Evolutionary conservation across 164 flowering plant species (phyloP).

Genomic region (Nymphaea colorata): DNA sequence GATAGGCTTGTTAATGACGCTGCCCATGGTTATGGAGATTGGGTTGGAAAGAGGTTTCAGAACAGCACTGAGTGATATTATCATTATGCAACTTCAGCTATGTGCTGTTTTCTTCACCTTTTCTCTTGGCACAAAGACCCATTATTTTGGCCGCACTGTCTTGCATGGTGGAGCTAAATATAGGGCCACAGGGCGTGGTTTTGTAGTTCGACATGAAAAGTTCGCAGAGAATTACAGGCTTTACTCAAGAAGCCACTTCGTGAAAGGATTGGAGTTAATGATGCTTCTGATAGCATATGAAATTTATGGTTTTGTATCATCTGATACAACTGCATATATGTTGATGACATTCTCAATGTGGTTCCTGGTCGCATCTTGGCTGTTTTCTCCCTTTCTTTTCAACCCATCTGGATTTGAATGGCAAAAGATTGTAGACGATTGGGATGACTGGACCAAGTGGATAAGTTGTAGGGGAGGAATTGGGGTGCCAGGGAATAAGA

Average conservation of each 20-base stretch:
- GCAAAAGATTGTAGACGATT: slow-evolving; percentile 97
- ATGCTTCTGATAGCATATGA: slow-evolving; percentile 56
- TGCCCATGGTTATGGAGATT: slow-evolving; percentile 89
- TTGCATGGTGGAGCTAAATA: slow-evolving; percentile 97
- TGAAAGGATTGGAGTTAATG: slow-evolving; percentile 77
- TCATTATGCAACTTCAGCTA: slow-evolving; percentile 96
- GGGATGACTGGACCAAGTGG: slow-evolving; percentile 99
- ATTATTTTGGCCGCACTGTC: slow-evolving; percentile 86
- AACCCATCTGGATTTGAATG: slow-evolving; percentile 99
- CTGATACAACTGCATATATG: slow-evolving; percentile 22
- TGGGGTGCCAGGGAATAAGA: slow-evolving; percentile 83
- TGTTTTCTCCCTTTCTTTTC: slow-evolving; percentile 89
- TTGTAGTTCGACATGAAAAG: slow-evolving; percentile 90
- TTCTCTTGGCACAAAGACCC: slow-evolving; percentile 88
- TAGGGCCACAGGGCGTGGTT: slow-evolving; percentile 98
- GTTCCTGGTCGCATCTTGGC: slow-evolving; percentile 79
- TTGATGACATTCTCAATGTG: slow-evolving; percentile 69
- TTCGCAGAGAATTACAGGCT: slow-evolving; percentile 93
- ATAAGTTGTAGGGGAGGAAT: slow-evolving; percentile 80
- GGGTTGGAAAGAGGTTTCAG: slow-evolving; percentile 81
- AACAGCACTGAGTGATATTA: slow-evolving; percentile 66
- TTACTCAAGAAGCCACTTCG: slow-evolving; percentile 96
- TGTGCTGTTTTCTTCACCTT: slow-evolving; percentile 91
- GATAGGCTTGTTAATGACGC: slow-evolving; percentile 84
- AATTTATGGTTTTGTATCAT: slow-evolving; percentile 41